Percentiles rank a stretch among this genome's conserved stretches.
Conservation (phyloP, 208 protist species). For the Trypanosoma platydactyli region DNA sequence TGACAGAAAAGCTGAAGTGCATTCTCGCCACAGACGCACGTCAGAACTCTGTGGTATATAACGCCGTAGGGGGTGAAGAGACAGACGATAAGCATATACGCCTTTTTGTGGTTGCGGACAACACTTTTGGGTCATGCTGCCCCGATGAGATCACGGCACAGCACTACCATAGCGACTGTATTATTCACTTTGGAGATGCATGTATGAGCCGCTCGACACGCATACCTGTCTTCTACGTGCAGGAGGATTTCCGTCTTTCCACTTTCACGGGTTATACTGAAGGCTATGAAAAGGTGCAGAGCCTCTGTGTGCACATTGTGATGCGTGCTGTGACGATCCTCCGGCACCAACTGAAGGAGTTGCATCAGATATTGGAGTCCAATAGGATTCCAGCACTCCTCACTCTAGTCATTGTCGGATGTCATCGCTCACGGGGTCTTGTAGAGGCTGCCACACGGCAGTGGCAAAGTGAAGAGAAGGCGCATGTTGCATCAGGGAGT, state of each 20-base stretch:
- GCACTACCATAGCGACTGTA: constrained; percentile 80
- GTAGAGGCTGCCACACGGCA: constrained; percentile 11
- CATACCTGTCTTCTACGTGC: constrained; percentile 81
- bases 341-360: constrained; percentile 4
- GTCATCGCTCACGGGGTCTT: constrained; percentile 23
- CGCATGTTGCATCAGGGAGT: background rate
- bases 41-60: constrained; percentile 23
- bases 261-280: constrained; percentile 1
- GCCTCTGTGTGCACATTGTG: constrained; percentile 29
- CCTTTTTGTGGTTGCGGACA: constrained; percentile 88
- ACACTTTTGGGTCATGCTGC: constrained; percentile 92
- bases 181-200: constrained; percentile 91
- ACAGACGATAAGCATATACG: constrained; percentile 29
- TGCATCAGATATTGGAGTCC: background rate
- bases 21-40: constrained; percentile 41
- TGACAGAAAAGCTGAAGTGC: constrained; percentile 53
- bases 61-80: background rate
- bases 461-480: constrained; percentile 10
- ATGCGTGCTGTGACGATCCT: constrained; percentile 24
- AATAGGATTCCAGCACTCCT: constrained; percentile 1
- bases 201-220: constrained; percentile 85
- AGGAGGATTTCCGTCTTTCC: constrained; percentile 48
- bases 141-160: constrained; percentile 90
- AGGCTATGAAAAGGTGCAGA: constrained; percentile 11
- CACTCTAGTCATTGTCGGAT: constrained; percentile 34